Conservation (phyloP, 768 basidiomycete species). For the Collybia sordida region DNA sequence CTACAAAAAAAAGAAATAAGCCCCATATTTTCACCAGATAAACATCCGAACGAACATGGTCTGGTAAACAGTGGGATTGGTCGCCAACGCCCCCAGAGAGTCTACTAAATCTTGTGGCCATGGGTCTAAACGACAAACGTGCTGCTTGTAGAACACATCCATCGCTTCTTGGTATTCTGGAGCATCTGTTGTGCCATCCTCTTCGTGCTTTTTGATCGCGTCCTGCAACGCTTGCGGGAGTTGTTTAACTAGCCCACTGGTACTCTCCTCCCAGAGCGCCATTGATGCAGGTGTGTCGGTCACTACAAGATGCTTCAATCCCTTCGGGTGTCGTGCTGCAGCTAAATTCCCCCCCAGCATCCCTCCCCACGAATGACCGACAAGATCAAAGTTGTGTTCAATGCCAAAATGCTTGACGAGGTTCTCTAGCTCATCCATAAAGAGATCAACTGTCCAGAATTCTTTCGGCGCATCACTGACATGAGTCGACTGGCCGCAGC, state of each 20-base stretch:
- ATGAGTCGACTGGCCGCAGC: constrained; percentile 44
- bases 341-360: constrained; percentile 46
- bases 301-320: constrained; percentile 35
- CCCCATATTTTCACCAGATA: constrained; percentile 11
- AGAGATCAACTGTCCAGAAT: constrained; percentile 39
- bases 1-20: neutral
- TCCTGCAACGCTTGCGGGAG: constrained; percentile 16
- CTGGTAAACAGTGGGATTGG: constrained; percentile 23
- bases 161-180: constrained; percentile 16
- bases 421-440: constrained; percentile 54
- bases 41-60: constrained; percentile 20
- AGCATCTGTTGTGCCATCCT: constrained; percentile 15
- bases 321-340: constrained; percentile 32
- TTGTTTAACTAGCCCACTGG: constrained; percentile 6
- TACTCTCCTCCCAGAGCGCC: constrained; percentile 23
- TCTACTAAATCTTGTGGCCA: constrained; percentile 20
- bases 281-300: constrained; percentile 29
- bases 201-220: constrained; percentile 18
- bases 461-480: constrained; percentile 36
- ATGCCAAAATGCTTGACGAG: constrained; percentile 43
- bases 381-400: constrained; percentile 36
- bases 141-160: constrained; percentile 22
- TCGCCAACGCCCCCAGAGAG: constrained; percentile 18
- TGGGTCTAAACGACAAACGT: constrained; percentile 22
- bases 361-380: constrained; percentile 61